Evolutionary conservation across 1,139 yeast species (phyloP).

Genomic region (Kodamaea arcana): DNA sequence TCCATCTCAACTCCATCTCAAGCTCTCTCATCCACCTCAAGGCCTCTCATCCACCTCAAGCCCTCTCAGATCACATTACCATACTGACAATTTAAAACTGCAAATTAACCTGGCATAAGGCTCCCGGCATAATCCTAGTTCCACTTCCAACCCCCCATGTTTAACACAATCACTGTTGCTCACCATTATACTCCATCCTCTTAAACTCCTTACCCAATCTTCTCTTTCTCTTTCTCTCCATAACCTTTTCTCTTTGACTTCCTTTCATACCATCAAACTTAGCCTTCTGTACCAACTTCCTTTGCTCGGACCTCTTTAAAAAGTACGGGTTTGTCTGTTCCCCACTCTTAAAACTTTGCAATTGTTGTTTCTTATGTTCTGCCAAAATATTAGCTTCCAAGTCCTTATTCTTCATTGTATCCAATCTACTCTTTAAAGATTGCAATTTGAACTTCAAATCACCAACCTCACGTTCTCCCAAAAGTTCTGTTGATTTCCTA

Average conservation of each 20-base stretch:
- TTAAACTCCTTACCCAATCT: conserved; percentile 87
- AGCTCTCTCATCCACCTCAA: too few relatives aligned
- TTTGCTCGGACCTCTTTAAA: conserved; percentile 75
- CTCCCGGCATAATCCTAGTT: background rate
- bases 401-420: conserved; percentile 73
- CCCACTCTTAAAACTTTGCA: conserved; percentile 44
- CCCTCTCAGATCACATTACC: too few relatives aligned
- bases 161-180: conserved; percentile 1
- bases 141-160: background rate
- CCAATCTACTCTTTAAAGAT: conserved; percentile 70
- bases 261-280: conserved; percentile 82
- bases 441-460: conserved; percentile 53
- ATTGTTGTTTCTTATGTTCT: conserved; percentile 47
- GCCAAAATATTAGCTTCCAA: conserved; percentile 62
- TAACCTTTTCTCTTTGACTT: conserved; percentile 77
- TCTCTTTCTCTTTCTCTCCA: conserved; percentile 93
- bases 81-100: too few relatives aligned
- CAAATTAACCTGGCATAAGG: too few relatives aligned
- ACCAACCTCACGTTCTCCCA: conserved; percentile 47
- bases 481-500: conserved; percentile 42
- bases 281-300: conserved; percentile 83
- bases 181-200: conserved; percentile 61
- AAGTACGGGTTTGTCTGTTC: conserved; percentile 50
- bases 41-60: too few relatives aligned
- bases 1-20: too few relatives aligned